Percentiles rank a stretch among this genome's conserved stretches.
phyloP scores from a whole-genome alignment of 495 filamentous ascomycete species.

The Chaetomium fimeti region DNA sequence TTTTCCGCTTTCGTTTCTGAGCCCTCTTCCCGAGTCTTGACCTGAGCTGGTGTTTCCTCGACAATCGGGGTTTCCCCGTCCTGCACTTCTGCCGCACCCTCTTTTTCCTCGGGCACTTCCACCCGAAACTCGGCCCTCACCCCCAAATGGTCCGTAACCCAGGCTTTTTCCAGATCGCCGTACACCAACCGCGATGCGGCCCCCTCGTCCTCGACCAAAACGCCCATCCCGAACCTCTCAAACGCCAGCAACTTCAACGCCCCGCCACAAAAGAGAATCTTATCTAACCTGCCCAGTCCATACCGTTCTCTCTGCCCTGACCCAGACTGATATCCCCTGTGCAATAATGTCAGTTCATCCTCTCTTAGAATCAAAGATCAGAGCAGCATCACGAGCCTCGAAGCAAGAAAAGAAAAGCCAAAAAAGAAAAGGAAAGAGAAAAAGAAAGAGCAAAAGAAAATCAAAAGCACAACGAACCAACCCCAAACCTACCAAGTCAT shows the following conservation, averaged over 20 bases:
- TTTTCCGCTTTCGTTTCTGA: not conserved
- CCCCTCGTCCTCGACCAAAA: slow-evolving; percentile 27
- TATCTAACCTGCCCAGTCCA: slow-evolving; percentile 54
- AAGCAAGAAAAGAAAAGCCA: too few relatives aligned
- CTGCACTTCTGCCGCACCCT: not conserved
- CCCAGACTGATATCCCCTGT: slow-evolving; percentile 27
- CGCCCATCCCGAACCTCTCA: slow-evolving; percentile 44
- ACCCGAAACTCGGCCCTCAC: slow-evolving; percentile 27
- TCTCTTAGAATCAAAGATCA: too few relatives aligned
- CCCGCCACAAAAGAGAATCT: slow-evolving; percentile 42
- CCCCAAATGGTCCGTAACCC: slow-evolving; percentile 36
- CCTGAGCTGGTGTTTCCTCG: too few relatives aligned
- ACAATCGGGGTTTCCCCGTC: too few relatives aligned
- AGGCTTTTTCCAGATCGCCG: slow-evolving; percentile 23
- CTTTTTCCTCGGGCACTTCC: not conserved
- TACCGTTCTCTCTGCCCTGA: slow-evolving; percentile 34
- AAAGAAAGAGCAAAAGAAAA: too few relatives aligned
- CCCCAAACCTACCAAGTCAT: slow-evolving; percentile 56
- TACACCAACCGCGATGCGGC: slow-evolving; percentile 7
- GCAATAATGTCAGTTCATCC: too few relatives aligned
- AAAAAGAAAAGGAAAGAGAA: too few relatives aligned
- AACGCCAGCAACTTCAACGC: slow-evolving; percentile 35
- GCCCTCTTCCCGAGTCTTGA: too few relatives aligned
- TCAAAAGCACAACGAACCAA: too few relatives aligned
- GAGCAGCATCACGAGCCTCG: too few relatives aligned